Percentiles rank a stretch among this genome's conserved stretches.
These are phyloP conservation scores for Plasmodium gaboni DNA, from an alignment of 169 alveolate species.

Conservation along the genomic window DNA sequence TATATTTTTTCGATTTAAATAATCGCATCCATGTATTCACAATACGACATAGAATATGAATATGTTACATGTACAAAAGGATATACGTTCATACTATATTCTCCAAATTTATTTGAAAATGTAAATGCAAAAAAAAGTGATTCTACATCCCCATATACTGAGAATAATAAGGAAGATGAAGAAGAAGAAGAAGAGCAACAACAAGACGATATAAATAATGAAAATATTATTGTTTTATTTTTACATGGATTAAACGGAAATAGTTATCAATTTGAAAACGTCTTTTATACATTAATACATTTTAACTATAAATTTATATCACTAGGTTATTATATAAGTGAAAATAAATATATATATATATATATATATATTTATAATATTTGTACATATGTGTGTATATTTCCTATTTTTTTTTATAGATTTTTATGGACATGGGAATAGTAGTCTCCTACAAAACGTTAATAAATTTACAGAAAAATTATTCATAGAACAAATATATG, in stretches of 20 bases:
- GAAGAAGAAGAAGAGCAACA: no score
- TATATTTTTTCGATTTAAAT: slow-evolving; percentile 4
- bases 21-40: neutral
- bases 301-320: slow-evolving; percentile 45
- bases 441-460: slow-evolving; percentile 20
- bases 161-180: neutral
- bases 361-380: neutral
- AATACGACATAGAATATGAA: slow-evolving; percentile 21
- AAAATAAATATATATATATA: neutral
- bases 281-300: slow-evolving; percentile 13
- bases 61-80: slow-evolving; percentile 50
- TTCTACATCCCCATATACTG: slow-evolving; percentile 8
- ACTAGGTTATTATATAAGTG: slow-evolving; percentile 32
- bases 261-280: slow-evolving; percentile 47
- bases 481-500: slow-evolving; percentile 72
- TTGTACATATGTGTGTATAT: neutral
- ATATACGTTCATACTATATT: slow-evolving; percentile 38
- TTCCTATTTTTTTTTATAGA: slow-evolving; percentile 7
- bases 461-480: slow-evolving; percentile 62
- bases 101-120: slow-evolving; percentile 22
- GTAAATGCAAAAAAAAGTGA: slow-evolving; percentile 13
- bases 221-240: slow-evolving; percentile 35
- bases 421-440: slow-evolving; percentile 68
- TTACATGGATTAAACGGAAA: slow-evolving; percentile 71
- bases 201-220: neutral